Percentiles rank a stretch among this genome's conserved stretches.
Evolutionary conservation across 345 rosid genomes (phyloP).

Genomic region (Euphorbia lathyris): DNA sequence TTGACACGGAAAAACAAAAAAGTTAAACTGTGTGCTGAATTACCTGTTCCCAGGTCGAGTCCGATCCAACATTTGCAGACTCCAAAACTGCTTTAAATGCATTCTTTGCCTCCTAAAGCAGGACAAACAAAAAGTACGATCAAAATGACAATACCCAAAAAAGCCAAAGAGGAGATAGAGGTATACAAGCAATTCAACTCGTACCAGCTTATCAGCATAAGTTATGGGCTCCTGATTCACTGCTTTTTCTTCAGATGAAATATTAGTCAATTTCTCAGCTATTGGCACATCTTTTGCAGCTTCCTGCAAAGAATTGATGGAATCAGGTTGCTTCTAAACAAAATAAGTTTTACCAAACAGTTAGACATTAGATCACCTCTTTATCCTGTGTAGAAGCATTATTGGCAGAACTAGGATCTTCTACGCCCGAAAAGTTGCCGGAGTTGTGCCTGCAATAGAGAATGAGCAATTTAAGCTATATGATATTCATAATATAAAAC

Average conservation of each 20-base stretch:
- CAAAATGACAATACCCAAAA: constrained; percentile 16
- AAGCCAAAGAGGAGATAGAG: constrained; percentile 12
- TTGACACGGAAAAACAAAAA: constrained; percentile 9
- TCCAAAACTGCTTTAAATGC: constrained; percentile 85
- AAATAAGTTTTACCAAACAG: neutral
- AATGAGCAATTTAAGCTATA: constrained; percentile 19
- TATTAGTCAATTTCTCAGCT: constrained; percentile 39
- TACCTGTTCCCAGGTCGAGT: constrained; percentile 99
- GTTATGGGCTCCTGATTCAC: constrained; percentile 49
- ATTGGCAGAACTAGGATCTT: constrained; percentile 33
- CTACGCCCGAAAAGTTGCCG: constrained; percentile 22
- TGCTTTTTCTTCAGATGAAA: constrained; percentile 52
- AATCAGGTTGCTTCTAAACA: constrained; percentile 15
- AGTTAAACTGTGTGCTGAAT: constrained; percentile 13
- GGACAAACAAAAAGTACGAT: constrained; percentile 5
- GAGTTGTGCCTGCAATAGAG: constrained; percentile 33
- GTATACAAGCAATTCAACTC: constrained; percentile 6
- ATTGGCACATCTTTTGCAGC: constrained; percentile 36
- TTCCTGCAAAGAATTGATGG: constrained; percentile 37
- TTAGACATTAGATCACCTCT: constrained; percentile 30
- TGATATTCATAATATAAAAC: neutral
- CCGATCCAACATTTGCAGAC: constrained; percentile 73
- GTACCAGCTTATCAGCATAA: constrained; percentile 68
- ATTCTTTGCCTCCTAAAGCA: constrained; percentile 67
- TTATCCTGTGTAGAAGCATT: constrained; percentile 34